Evolutionary conservation across 306 rosid genomes (phyloP).

Genomic region (Fragaria nilgerrensis): DNA sequence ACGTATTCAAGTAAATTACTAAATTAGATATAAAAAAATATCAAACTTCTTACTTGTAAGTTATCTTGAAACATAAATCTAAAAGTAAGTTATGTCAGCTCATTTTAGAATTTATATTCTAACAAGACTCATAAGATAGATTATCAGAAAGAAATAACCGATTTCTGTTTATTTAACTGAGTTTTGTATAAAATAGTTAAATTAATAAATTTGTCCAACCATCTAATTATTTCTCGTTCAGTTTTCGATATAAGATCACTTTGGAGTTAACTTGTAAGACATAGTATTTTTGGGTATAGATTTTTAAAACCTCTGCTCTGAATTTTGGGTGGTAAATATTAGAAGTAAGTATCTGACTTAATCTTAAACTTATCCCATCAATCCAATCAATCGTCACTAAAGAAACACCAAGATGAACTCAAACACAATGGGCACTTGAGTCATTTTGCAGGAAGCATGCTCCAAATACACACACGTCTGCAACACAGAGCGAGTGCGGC

Average conservation of each 20-base stretch:
- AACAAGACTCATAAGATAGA: neutral
- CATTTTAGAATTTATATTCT: neutral
- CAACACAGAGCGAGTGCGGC: conserved; percentile 16
- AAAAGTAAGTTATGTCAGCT: neutral
- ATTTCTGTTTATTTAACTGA: too few species aligned
- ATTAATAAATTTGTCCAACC: too few species aligned
- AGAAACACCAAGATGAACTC: neutral
- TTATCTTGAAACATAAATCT: too few species aligned
- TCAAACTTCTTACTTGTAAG: too few species aligned
- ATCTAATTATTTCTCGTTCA: too few species aligned
- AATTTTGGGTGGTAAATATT: neutral
- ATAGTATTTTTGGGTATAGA: neutral
- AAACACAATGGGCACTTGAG: neutral
- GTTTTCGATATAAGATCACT: too few species aligned
- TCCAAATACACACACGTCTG: conserved; percentile 10
- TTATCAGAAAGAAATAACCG: too few species aligned
- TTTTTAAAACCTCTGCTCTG: neutral
- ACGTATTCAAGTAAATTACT: neutral
- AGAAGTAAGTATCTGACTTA: neutral
- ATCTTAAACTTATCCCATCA: neutral
- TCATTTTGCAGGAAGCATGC: neutral
- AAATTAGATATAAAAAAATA: too few species aligned
- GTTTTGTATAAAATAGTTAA: too few species aligned
- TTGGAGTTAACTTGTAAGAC: too few species aligned
- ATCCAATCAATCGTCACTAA: neutral